Conservation (phyloP, 2,329 filamentous ascomycete species). For the Salinomyces thailandicus region DNA sequence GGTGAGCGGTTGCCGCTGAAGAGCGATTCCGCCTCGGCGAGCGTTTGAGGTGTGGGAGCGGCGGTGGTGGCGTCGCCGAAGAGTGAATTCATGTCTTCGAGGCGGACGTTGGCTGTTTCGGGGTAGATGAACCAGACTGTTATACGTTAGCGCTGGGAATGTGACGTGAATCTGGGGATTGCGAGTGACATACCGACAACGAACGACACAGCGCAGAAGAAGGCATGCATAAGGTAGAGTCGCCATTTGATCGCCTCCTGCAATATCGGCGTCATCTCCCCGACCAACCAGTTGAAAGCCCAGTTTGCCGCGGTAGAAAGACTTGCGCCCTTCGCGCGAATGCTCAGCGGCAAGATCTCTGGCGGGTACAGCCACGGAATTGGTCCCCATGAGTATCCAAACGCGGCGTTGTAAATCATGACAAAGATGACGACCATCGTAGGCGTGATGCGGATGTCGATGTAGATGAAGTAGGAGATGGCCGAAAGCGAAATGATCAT, state of each 20-base stretch:
- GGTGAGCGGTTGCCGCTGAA: slow-evolving; percentile 65
- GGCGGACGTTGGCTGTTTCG: slow-evolving; percentile 85
- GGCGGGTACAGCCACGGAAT: slow-evolving; percentile 98
- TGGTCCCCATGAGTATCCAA: slow-evolving; percentile 94
- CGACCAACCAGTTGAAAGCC: slow-evolving; percentile 97
- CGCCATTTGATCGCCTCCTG: slow-evolving; percentile 91
- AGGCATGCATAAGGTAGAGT: slow-evolving; percentile 87
- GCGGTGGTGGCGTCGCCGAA: slow-evolving; percentile 88
- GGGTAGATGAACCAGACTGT: slow-evolving; percentile 95
- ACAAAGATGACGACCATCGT: slow-evolving; percentile 85
- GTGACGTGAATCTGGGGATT: too few species aligned
- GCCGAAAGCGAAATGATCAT: slow-evolving; percentile 81
- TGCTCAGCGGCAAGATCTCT: slow-evolving; percentile 95
- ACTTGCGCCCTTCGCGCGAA: slow-evolving; percentile 92
- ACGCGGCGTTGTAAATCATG: slow-evolving; percentile 96
- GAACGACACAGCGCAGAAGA: slow-evolving; percentile 92
- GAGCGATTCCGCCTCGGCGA: slow-evolving; percentile 71
- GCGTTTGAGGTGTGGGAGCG: slow-evolving; percentile 65
- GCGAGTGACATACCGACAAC: slow-evolving; percentile 66
- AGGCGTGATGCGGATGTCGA: slow-evolving; percentile 69
- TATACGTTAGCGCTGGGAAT: too few species aligned
- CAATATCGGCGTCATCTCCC: slow-evolving; percentile 85
- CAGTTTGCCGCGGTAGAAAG: slow-evolving; percentile 94
- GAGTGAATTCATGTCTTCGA: slow-evolving; percentile 92
- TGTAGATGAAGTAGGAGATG: slow-evolving; percentile 91